Base-by-base conservation (phyloP, 345 rosid genomes). In the Pelargonium nanum region DNA sequence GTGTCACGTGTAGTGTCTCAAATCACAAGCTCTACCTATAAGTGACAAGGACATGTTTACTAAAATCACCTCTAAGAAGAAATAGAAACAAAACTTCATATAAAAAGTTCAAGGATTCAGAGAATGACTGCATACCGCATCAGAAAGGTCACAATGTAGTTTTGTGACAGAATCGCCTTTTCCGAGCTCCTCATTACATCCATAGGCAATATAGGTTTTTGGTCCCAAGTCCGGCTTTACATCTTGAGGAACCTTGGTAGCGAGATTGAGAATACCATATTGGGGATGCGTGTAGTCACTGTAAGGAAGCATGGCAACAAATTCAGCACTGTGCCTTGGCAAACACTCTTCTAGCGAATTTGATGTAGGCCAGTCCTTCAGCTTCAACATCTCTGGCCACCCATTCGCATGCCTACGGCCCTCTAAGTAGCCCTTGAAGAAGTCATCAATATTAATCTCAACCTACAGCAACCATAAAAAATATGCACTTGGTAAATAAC, bases 181-280 rank as follows among this genome's bases (percentile, higher is more conserved):
- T 8, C 83, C 85, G 62, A 80, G 88, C 70, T 80, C 83, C 59
- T 70, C 57, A 4, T 28, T 22, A 67, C 58, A 51, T 26, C 83
- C 83, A 65, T 83, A 80, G 6, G 81, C 88, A 24, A 83, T 83
- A 66, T 80, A 83, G 13, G 82, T 73, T 73, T 83, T 83, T 19
- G 88, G 85, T 45, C 88, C 88, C 81, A 83, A 59, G 56, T 83
- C 88, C 19, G 88, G 88, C 70, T 73, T 83, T 73, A 83, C 66
- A 21, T 22, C 65, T 19, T 63, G 61, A 53, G 88, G 88, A 63
- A 83, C 73, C 66, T 64, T 72, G 12, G 80, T 71, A 24, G 85
- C 83, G 34, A 83, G 78, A 59, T 83, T 83, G 56, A 80, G 57
- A 44, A 71, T 13, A 30, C 88, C 85, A 3, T 72, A 68, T 20